These are phyloP conservation scores for Petrea volubilis DNA, from an alignment of 257 asterid species.

Conservation along the genomic window DNA sequence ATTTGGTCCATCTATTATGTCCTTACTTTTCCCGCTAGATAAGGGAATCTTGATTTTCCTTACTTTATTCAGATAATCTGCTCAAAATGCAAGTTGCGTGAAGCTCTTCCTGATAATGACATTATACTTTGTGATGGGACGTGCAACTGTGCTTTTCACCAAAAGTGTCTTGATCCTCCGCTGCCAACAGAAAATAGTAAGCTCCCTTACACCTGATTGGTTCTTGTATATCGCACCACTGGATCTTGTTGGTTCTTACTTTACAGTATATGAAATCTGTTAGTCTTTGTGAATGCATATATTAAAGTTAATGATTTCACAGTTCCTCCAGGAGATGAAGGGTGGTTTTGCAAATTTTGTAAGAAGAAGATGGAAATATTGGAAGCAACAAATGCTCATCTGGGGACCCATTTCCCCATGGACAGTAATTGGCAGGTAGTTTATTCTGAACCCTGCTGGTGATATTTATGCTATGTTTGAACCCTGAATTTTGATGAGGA, in stretches of 20 bases:
- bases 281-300: slow-evolving; percentile 25
- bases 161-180: slow-evolving; percentile 93
- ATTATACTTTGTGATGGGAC: slow-evolving; percentile 96
- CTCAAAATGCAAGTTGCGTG: slow-evolving; percentile 84
- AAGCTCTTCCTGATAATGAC: slow-evolving; percentile 85
- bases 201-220: slow-evolving; percentile 30
- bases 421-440: slow-evolving; percentile 88
- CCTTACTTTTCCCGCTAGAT: neutral
- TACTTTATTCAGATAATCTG: slow-evolving; percentile 71
- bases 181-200: slow-evolving; percentile 79
- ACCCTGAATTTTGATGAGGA: too few relatives aligned
- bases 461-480: too few relatives aligned
- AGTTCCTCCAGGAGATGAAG: slow-evolving; percentile 96
- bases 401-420: slow-evolving; percentile 81
- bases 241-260: slow-evolving; percentile 7
- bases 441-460: neutral
- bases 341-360: slow-evolving; percentile 97
- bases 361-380: slow-evolving; percentile 85
- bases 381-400: slow-evolving; percentile 94
- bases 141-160: slow-evolving; percentile 94
- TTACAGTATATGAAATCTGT: neutral
- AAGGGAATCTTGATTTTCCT: slow-evolving; percentile 23
- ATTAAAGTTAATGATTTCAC: slow-evolving; percentile 35
- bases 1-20: neutral
- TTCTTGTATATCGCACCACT: slow-evolving; percentile 13